phyloP scores from a whole-genome alignment of 1,284 basidiomycete genomes.

The Cryptococcus wingfieldii region DNA sequence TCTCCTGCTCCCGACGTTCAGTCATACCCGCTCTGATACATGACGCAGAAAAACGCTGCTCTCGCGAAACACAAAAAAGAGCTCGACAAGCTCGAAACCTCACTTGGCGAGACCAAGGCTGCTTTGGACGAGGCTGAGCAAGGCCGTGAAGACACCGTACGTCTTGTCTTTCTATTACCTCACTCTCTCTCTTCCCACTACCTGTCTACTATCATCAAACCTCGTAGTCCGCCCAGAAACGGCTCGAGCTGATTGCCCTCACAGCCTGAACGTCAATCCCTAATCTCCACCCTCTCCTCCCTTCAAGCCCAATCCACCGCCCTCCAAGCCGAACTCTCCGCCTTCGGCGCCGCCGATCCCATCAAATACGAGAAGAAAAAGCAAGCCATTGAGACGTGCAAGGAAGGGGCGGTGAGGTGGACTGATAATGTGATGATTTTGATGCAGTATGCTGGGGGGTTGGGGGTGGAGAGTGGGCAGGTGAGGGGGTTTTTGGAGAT shows the following conservation, averaged over 20 bases:
- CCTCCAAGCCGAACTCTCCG: conserved; percentile 56
- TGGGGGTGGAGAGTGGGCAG: conserved; percentile 21
- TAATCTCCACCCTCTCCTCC: conserved; percentile 52
- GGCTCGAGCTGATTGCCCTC: background rate
- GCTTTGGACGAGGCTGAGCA: conserved; percentile 56
- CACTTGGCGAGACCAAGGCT: conserved; percentile 36
- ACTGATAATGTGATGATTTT: conserved; percentile 53
- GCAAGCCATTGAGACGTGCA: conserved; percentile 64
- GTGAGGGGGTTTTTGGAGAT: conserved; percentile 33
- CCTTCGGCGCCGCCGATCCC: conserved; percentile 76
- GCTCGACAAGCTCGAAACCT: conserved; percentile 49
- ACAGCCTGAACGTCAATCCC: conserved; percentile 44
- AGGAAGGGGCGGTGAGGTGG: conserved; percentile 75
- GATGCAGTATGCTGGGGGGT: conserved; percentile 20
- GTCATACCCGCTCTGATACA: background rate
- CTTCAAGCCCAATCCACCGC: conserved; percentile 13
- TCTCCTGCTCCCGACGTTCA: conserved; percentile 1
- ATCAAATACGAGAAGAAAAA: conserved; percentile 69
- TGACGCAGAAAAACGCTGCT: conserved; percentile 51
- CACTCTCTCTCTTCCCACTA: too few relatives aligned
- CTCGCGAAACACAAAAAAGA: conserved; percentile 58
- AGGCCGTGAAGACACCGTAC: conserved; percentile 62
- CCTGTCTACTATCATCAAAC: too few relatives aligned
- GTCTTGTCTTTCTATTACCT: background rate
- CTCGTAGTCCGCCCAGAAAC: too few relatives aligned